Evolutionary conservation across 345 rosid genomes (phyloP), one percentile per base, ranked within the genome.

Genomic region (Carallia pectinifolia): DNA sequence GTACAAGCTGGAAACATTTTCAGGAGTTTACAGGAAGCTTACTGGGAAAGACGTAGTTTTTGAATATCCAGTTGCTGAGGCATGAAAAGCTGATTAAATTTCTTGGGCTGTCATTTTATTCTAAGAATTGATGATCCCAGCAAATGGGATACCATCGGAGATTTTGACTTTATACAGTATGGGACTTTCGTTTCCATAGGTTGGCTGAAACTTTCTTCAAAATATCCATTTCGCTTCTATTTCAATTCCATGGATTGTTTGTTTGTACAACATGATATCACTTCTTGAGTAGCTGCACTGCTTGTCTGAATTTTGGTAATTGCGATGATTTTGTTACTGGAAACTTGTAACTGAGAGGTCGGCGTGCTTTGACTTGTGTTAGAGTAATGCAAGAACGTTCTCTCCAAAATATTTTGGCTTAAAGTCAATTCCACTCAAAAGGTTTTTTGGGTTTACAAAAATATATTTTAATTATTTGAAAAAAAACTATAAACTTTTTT

Each of bases 1-100:
- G 69, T 87, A 87, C 87, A 90, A 92, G 84, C 80, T 90, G 53
- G 94, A 90, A 75, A 79, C 96, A 4, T 83, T 87, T 80, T 63
- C 85, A 4, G 90, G 88, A 52, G 96, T 90, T 48, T 92, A 90
- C 92, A 73, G 94, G 85, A 90, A 88, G 81, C 94, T 92, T 65
- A 86, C 92, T 0, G 96, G 94, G 44, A 88, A 85, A 58, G 98
- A 92, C 62, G 96, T 92, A 1, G 98, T 88, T 70, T 92, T 92
- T 53, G 98, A 92, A 53, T 92, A 82, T 71, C 96, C 98, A 4
- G 40, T 68, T 37, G 34, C 85, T 1, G 95, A 87, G 67, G 87
- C 82, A 44, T 92, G 83, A 85, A 78, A 78, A 71, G 39, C 7
- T 66, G 44, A 52, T 50, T 4, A 38, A 38, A 36, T 2, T 30